Base-by-base conservation (phyloP, 1,284 basidiomycete species). In the Cutaneotrichosporon daszewskae region DNA sequence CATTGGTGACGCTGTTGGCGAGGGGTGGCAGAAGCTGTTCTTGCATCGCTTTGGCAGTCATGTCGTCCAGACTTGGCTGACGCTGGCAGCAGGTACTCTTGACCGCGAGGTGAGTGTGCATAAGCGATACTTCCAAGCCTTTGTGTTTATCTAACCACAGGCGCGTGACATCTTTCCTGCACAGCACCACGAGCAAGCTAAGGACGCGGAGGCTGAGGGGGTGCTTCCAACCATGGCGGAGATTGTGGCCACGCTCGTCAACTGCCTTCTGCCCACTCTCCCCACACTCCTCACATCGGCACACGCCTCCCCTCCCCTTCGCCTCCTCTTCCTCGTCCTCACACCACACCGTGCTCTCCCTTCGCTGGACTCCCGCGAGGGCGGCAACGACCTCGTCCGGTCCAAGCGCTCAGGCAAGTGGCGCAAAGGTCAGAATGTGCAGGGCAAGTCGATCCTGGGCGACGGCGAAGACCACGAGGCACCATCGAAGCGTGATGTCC, bases 21-120 rank as follows among this genome's bases (percentile, higher is more conserved):
- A 87, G 62, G 86, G 85, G 83, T 91, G 72, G 80, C 84, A 81
- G 50, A 64, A 75, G 32, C 75, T 94, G 14, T 74, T 81, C 27
- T 79, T 76, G 58, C 86, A 95, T 62, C 79, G 90, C 18, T 91
- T 90, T 71, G 87, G 85, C 14, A 91, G 87, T 19, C 91, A 95
- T 77, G 90, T 94, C 9, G 83, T 84, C 54, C 90, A 95, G 67
- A 94, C 89, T 0, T 73, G 92, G 52, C 76, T 94, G 54, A 77
- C 77, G 4, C 77, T 88, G 6, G 81, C 82, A 1, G 72, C 72
- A n/a, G 78, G 83, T 34, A 89, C 88, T 0, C 72, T 91, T 19
- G 77, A 81, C 36, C 77, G 90, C 58, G 91, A 96, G 78, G 88
- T 87, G 48, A 40, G 75, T 51, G n/a, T 14, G 31, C 5, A 11